Evolutionary conservation across 140 eudicot species (phyloP), one percentile per base, ranked within the genome.

Genomic region (Erigeron philadelphicus): DNA sequence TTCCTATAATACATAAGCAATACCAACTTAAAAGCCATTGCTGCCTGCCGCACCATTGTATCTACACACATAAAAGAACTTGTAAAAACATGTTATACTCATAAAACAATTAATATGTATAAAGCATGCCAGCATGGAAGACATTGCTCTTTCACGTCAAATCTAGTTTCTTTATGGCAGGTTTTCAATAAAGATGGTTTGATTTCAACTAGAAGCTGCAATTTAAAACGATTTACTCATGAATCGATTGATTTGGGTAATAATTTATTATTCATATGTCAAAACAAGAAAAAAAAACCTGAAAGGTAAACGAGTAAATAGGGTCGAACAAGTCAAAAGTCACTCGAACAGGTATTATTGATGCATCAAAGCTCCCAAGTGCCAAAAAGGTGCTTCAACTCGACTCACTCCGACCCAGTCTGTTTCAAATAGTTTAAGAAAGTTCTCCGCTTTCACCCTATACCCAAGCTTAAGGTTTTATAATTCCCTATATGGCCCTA

Each of bases 21-120:
- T 44, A 85, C 67, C 80, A 88, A 76, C 85, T 94, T 94, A 63
- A 85, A 68, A 56, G 88, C 85, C 99, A 94, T 94, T 44, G 95
- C 91, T 56, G 85, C 82, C 81, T 94, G 99, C 68, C 95, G 83
- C 57, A 77, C 97, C 97, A 94, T 85, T 75, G 90, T 89, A 79
- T 94, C 99, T 94, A 83, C 70, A 75, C 15, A 38, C 17, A 50
- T 4, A 72, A 38, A 58, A 4, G 9, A 71, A 59, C 64, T 59
- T 11, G 41, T 65, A 16, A 35, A 70, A 67, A 16, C 31, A 25
- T 9, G 4, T 23, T 11, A 25, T 1, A 13, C 17, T 10, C 60
- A 15, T 9, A 54, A 7, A 69, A n/a, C 7, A 40, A 55, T 69
- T 40, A 35, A 3, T 47, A 61, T n/a, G 49, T 15, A 15, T 13